phyloP scores from a whole-genome alignment of 129 eudicot species.

The Kitagawia praeruptora region DNA sequence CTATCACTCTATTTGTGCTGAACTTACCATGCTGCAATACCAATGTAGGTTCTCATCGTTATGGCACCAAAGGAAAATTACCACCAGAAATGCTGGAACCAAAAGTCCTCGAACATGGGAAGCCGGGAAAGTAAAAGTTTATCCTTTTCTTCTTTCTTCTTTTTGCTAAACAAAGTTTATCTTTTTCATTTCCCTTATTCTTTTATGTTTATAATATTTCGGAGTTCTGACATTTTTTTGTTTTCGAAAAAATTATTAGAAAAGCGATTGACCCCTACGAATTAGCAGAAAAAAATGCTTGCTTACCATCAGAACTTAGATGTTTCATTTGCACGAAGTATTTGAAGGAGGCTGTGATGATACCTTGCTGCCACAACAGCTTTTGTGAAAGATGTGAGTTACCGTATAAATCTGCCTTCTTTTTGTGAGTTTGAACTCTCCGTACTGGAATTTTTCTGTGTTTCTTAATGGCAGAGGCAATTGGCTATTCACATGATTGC shows the following conservation, averaged over 20 bases:
- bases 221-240: slow-evolving; percentile 6
- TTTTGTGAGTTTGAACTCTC: background rate
- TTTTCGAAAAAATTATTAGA: background rate
- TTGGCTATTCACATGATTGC: background rate
- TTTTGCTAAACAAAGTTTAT: background rate
- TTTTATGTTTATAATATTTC: background rate
- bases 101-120: slow-evolving; percentile 29
- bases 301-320: slow-evolving; percentile 64
- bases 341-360: slow-evolving; percentile 93
- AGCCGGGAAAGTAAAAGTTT: slow-evolving; percentile 38
- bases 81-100: slow-evolving; percentile 26
- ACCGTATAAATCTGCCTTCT: background rate
- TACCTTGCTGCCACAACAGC: slow-evolving; percentile 95
- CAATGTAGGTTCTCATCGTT: slow-evolving; percentile 26
- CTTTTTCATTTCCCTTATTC: slow-evolving; percentile 4
- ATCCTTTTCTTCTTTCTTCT: background rate
- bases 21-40: slow-evolving; percentile 14
- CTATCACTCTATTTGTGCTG: slow-evolving; percentile 13
- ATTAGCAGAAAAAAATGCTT: slow-evolving; percentile 33
- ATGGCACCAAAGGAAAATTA: slow-evolving; percentile 33
- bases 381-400: slow-evolving; percentile 81
- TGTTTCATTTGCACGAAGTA: slow-evolving; percentile 59
- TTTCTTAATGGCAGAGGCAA: background rate
- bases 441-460: background rate
- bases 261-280: slow-evolving; percentile 29